phyloP scores from a whole-genome alignment of 2,329 filamentous ascomycete genomes.

The Paecilomyces sp. region DNA sequence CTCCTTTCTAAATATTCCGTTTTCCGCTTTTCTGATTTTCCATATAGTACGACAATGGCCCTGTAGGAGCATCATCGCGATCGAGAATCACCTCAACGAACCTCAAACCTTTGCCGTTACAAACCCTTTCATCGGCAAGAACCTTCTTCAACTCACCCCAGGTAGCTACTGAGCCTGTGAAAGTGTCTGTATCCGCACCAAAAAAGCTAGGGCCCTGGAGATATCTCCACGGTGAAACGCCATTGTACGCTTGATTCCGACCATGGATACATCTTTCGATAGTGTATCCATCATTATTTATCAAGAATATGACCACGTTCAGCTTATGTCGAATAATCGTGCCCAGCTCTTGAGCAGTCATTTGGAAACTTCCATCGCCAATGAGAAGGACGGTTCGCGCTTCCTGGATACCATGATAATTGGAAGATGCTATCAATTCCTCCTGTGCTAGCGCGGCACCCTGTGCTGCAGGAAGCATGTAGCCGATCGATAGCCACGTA shows the following conservation, averaged over 20 bases:
- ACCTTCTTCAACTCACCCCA: neutral
- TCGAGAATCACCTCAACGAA: too few relatives aligned
- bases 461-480: neutral
- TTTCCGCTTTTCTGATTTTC: too few relatives aligned
- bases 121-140: too few relatives aligned
- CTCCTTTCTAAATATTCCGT: too few relatives aligned
- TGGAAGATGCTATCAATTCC: neutral
- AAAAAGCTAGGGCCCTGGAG: neutral
- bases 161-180: neutral
- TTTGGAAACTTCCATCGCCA: conserved; percentile 77
- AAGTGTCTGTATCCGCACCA: neutral
- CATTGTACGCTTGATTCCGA: conserved; percentile 60
- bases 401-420: neutral
- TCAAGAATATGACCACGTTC: conserved; percentile 71
- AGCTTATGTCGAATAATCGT: conserved; percentile 72
- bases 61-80: too few relatives aligned
- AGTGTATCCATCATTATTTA: conserved; percentile 78
- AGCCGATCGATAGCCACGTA: neutral
- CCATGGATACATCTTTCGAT: conserved; percentile 81
- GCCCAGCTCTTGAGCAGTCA: conserved; percentile 74
- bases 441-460: neutral
- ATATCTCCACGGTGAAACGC: conserved; percentile 59
- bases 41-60: too few relatives aligned
- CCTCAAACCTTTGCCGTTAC: too few relatives aligned
- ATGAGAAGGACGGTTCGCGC: conserved; percentile 62